These are phyloP conservation scores for Agaricus sinodeliciosus DNA, from an alignment of 768 basidiomycete species.

Conservation along the genomic window DNA sequence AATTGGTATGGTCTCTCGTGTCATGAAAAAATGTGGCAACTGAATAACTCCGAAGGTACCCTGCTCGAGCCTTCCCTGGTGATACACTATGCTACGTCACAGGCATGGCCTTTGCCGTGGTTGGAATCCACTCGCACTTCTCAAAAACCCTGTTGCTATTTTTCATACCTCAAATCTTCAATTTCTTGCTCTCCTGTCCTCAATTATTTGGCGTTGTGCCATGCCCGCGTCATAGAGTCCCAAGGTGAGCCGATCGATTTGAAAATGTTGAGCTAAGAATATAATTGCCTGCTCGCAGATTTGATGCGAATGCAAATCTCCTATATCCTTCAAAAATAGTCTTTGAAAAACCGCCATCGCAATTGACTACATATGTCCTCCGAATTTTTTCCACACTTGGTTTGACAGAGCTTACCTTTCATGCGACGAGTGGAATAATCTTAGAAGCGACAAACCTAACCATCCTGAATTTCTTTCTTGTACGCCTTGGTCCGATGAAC, in stretches of 20 bases:
- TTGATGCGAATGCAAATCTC: slow-evolving; percentile 68
- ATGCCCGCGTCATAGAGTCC: slow-evolving; percentile 91
- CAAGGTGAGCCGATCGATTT: slow-evolving; percentile 46
- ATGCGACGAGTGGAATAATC: slow-evolving; percentile 51
- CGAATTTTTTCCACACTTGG: slow-evolving; percentile 54
- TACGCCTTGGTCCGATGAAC: slow-evolving; percentile 76
- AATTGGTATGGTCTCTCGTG: slow-evolving; percentile 67
- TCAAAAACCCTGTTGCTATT: slow-evolving; percentile 94
- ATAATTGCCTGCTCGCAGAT: slow-evolving; percentile 35
- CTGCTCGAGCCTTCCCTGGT: slow-evolving; percentile 89
- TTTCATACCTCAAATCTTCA: slow-evolving; percentile 98
- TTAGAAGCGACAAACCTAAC: slow-evolving; percentile 83
- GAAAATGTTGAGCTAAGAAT: slow-evolving; percentile 5
- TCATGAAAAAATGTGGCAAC: not conserved
- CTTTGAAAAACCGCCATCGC: slow-evolving; percentile 55
- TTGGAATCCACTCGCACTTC: slow-evolving; percentile 95
- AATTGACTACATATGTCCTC: slow-evolving; percentile 48
- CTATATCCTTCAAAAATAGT: slow-evolving; percentile 68
- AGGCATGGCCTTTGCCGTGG: slow-evolving; percentile 98
- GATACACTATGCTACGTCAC: slow-evolving; percentile 97
- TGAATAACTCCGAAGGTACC: slow-evolving; percentile 61
- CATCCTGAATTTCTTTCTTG: slow-evolving; percentile 79
- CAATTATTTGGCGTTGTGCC: slow-evolving; percentile 92
- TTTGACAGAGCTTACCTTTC: slow-evolving; percentile 55
- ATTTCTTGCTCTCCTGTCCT: slow-evolving; percentile 90